Evolutionary conservation across 768 basidiomycete genomes (phyloP).

Genomic region (Phlebiopsis flavidoalba): DNA sequence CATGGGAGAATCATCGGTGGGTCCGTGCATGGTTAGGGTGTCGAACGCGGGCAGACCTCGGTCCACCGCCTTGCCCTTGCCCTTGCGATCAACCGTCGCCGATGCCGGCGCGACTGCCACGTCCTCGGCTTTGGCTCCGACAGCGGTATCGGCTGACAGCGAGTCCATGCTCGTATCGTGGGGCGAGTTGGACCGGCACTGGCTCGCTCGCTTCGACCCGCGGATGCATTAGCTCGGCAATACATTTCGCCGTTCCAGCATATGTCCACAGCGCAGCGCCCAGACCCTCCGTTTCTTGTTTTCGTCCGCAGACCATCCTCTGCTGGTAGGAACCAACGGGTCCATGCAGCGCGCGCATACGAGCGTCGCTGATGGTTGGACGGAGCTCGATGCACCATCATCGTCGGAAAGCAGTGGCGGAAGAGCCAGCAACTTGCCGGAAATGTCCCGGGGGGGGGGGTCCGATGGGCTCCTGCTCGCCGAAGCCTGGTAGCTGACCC

Average conservation of each 20-base stretch:
- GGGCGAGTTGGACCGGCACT: background rate
- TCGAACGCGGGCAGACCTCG: background rate
- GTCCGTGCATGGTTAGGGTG: background rate
- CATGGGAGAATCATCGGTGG: background rate
- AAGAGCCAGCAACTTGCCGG: slow-evolving; percentile 16
- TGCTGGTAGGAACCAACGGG: slow-evolving; percentile 52
- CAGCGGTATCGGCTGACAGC: background rate
- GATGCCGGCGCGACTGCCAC: slow-evolving; percentile 3
- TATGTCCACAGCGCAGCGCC: slow-evolving; percentile 72
- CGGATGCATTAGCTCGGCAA: slow-evolving; percentile 52
- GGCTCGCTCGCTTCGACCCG: background rate
- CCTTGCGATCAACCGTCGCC: slow-evolving; percentile 34
- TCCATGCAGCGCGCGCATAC: slow-evolving; percentile 66
- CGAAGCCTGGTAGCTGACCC: slow-evolving; percentile 70
- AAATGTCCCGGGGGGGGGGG: too few species aligned
- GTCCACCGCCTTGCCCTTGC: slow-evolving; percentile 27
- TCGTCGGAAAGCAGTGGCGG: slow-evolving; percentile 47
- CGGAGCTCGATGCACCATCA: slow-evolving; percentile 21
- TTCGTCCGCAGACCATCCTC: slow-evolving; percentile 34
- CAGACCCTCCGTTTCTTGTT: slow-evolving; percentile 49
- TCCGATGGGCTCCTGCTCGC: slow-evolving; percentile 26
- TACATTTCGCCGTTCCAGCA: slow-evolving; percentile 77
- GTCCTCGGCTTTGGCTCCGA: background rate
- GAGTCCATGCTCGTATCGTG: background rate
- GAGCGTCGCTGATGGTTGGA: slow-evolving; percentile 37